A percentile compares a stretch with the other conserved stretches of the same genome.
phyloP scores from a whole-genome alignment of 768 basidiomycete species.

The Leccinum subtestaceum region DNA sequence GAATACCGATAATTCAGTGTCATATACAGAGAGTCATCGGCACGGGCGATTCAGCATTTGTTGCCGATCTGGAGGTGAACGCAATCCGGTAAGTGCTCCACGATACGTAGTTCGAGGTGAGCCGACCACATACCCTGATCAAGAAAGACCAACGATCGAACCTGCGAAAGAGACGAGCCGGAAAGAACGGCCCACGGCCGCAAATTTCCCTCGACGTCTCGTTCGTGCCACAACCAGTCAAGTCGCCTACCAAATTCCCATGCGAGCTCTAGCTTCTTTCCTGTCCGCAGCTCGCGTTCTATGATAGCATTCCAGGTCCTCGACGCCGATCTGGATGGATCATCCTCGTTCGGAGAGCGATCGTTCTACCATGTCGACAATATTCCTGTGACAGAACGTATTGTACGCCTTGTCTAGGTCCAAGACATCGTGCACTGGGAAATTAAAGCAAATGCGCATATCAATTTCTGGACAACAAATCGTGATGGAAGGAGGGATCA shows the following conservation, averaged over 20 bases:
- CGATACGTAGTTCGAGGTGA: slow-evolving; percentile 71
- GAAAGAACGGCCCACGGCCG: slow-evolving; percentile 74
- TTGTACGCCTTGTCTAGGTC: slow-evolving; percentile 40
- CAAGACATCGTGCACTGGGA: slow-evolving; percentile 48
- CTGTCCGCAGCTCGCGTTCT: slow-evolving; percentile 49
- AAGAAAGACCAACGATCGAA: slow-evolving; percentile 29
- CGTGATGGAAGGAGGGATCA: slow-evolving; percentile 66
- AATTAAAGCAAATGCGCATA: slow-evolving; percentile 64
- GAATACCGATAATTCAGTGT: no score
- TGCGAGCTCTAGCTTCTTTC: slow-evolving; percentile 64
- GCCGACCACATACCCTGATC: slow-evolving; percentile 41
- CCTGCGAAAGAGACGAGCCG: slow-evolving; percentile 73
- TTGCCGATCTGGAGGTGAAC: slow-evolving; percentile 40
- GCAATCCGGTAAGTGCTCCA: slow-evolving; percentile 59
- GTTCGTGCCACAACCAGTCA: slow-evolving; percentile 82
- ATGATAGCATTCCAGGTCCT: slow-evolving; percentile 66
- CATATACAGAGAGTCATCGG: no score
- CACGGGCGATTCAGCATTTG: no score
- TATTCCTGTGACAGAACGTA: slow-evolving; percentile 57
- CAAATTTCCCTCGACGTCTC: slow-evolving; percentile 56
- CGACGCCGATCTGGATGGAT: slow-evolving; percentile 7
- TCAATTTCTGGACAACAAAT: slow-evolving; percentile 67
- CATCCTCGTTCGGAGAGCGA: slow-evolving; percentile 37
- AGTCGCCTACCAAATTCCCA: slow-evolving; percentile 74
- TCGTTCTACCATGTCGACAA: slow-evolving; percentile 61